These are phyloP conservation scores for Oryza longistaminata DNA, from an alignment of 176 grass and related monocot species.

Conservation along the genomic window DNA sequence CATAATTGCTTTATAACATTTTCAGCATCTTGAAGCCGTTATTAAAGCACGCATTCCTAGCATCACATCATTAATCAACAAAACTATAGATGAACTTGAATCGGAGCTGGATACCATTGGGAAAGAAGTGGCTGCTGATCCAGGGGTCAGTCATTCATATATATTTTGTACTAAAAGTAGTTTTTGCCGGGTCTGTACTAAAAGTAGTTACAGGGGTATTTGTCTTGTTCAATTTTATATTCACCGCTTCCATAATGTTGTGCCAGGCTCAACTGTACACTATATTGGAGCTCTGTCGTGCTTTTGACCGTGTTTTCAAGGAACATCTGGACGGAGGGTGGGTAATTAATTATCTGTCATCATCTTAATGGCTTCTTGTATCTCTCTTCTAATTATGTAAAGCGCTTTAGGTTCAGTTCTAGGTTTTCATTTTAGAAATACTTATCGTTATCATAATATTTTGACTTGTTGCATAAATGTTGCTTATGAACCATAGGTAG, in stretches of 20 bases:
- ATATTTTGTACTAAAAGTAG: not conserved
- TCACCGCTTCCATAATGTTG: constrained; percentile 16
- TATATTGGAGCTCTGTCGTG: constrained; percentile 68
- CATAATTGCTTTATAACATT: constrained; percentile 15
- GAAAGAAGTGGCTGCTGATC: constrained; percentile 60
- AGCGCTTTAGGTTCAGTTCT: not conserved
- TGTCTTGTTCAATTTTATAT: not conserved
- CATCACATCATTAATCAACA: constrained; percentile 65
- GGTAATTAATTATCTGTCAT: not conserved
- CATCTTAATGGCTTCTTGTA: not conserved
- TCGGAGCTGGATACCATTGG: constrained; percentile 65
- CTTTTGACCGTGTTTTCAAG: constrained; percentile 74
- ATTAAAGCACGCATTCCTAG: constrained; percentile 73
- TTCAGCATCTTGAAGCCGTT: constrained; percentile 75
- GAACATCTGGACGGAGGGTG: constrained; percentile 84
- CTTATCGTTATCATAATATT: not conserved
- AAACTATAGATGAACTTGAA: constrained; percentile 78
- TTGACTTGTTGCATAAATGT: not conserved
- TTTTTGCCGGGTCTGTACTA: not conserved
- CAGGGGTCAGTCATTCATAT: constrained; percentile 54
- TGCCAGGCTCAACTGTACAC: constrained; percentile 68
- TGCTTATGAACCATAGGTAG: not conserved
- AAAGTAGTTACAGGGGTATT: not conserved
- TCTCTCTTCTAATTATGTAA: not conserved
- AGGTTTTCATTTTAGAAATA: not conserved